A percentile compares a stretch with the other conserved stretches of the same genome.
These are phyloP conservation scores for Zanthoxylum bungeanum DNA, from an alignment of 345 rosid genomes.

Conservation along the genomic window DNA sequence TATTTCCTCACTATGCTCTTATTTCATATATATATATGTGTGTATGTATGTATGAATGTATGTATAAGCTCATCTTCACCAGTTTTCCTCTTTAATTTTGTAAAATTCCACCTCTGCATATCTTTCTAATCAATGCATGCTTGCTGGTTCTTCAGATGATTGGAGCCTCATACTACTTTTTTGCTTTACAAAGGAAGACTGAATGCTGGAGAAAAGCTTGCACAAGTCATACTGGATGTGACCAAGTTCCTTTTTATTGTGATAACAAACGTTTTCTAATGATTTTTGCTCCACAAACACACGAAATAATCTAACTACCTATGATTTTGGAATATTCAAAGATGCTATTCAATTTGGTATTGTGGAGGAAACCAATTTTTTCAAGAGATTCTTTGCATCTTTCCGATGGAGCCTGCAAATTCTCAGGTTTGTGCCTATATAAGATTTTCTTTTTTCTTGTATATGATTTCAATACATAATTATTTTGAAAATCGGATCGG, in stretches of 20 bases:
- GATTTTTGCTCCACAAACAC: not conserved
- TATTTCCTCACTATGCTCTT: no score
- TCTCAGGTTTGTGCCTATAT: no score
- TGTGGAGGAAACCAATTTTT: not conserved
- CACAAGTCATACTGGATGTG: not conserved
- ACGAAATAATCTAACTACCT: not conserved
- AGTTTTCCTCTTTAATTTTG: no score
- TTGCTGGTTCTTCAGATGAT: not conserved
- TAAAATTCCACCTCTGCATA: no score
- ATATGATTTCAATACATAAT: no score
- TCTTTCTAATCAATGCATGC: no score
- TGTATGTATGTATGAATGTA: no score
- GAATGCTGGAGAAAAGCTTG: constrained; percentile 8
- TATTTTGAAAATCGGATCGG: no score
- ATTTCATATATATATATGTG: no score
- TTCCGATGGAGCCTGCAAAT: not conserved
- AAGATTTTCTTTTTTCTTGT: no score
- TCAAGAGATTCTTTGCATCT: not conserved
- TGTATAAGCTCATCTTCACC: no score
- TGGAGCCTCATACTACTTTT: not conserved
- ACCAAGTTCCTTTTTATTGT: not conserved
- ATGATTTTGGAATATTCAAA: not conserved
- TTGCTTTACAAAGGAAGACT: not conserved
- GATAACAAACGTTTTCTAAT: not conserved
- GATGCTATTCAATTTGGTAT: not conserved